These are phyloP conservation scores for Neonectria punicea DNA, from an alignment of 2,329 filamentous ascomycete genomes.

Conservation along the genomic window DNA sequence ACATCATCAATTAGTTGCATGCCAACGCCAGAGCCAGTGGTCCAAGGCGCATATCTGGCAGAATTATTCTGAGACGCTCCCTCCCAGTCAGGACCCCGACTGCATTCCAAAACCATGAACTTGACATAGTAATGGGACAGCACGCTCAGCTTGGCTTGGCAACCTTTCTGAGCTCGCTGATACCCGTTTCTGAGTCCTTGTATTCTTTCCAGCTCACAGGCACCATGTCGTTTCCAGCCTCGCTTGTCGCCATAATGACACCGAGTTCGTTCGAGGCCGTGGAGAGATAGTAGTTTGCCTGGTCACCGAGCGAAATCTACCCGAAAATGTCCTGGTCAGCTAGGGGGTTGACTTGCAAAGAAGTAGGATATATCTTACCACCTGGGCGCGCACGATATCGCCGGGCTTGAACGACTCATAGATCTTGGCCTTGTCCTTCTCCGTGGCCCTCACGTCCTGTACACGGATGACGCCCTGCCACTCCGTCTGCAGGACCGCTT, in stretches of 20 bases:
- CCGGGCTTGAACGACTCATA: constrained; percentile 92
- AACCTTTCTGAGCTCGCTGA: constrained; percentile 86
- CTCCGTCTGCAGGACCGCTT: constrained; percentile 77
- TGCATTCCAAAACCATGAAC: constrained; percentile 33
- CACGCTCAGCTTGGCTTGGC: constrained; percentile 83
- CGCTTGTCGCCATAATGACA: constrained; percentile 91
- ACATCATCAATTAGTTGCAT: constrained; percentile 2
- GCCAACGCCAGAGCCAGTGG: constrained; percentile 4
- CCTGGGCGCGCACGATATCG: constrained; percentile 87
- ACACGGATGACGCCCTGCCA: constrained; percentile 87
- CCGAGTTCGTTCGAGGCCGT: constrained; percentile 92
- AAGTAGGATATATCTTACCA: constrained; percentile 63
- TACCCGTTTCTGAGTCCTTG: constrained; percentile 81
- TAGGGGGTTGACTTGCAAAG: background rate
- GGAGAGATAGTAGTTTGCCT: constrained; percentile 93
- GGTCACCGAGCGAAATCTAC: constrained; percentile 89
- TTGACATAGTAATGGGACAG: constrained; percentile 21
- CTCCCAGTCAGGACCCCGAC: constrained; percentile 17
- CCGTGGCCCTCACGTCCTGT: constrained; percentile 93
- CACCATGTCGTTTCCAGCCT: constrained; percentile 89
- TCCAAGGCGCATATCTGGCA: constrained; percentile 4
- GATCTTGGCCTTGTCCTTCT: constrained; percentile 94
- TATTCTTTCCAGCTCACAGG: constrained; percentile 97
- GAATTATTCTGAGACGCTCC: constrained; percentile 30
- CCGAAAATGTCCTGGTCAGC: constrained; percentile 18